Conservation (phyloP, 305 asterid species). For the Solanum hybrid region DNA sequence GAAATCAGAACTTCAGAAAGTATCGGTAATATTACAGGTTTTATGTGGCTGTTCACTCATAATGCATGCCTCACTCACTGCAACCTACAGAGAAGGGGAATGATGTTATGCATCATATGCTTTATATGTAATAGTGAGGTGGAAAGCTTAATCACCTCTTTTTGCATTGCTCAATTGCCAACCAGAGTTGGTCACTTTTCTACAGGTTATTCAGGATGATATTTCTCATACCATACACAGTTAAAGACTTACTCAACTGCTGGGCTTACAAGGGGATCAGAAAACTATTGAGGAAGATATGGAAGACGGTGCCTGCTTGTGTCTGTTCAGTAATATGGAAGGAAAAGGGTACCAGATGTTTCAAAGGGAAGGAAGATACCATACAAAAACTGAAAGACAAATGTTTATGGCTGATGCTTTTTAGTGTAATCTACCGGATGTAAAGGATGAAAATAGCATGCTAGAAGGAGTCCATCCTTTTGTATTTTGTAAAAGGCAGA, state of each 20-base stretch:
- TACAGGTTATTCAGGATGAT: background rate
- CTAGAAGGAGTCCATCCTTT: background rate
- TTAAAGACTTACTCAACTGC: background rate
- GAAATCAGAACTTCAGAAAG: background rate
- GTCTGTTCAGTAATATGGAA: background rate
- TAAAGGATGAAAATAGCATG: background rate
- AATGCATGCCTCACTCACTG: background rate
- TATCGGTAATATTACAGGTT: background rate
- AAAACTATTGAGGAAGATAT: background rate
- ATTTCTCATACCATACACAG: background rate
- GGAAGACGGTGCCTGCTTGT: background rate
- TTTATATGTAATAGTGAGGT: background rate
- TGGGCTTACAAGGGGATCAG: background rate
- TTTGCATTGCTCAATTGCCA: background rate
- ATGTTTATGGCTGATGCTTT: background rate
- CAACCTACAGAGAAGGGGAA: background rate
- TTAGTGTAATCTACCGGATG: background rate
- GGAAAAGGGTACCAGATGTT: background rate
- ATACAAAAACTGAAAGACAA: background rate
- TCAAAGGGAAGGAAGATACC: background rate
- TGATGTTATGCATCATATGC: background rate
- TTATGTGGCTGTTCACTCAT: background rate
- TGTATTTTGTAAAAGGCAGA: background rate
- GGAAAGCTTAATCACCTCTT: background rate
- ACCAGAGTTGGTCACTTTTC: background rate